Percentiles rank a stretch among this genome's conserved stretches.
These are phyloP conservation scores for Rutstroemia sp. DNA, from an alignment of 2,329 filamentous ascomycete species.

Conservation along the genomic window DNA sequence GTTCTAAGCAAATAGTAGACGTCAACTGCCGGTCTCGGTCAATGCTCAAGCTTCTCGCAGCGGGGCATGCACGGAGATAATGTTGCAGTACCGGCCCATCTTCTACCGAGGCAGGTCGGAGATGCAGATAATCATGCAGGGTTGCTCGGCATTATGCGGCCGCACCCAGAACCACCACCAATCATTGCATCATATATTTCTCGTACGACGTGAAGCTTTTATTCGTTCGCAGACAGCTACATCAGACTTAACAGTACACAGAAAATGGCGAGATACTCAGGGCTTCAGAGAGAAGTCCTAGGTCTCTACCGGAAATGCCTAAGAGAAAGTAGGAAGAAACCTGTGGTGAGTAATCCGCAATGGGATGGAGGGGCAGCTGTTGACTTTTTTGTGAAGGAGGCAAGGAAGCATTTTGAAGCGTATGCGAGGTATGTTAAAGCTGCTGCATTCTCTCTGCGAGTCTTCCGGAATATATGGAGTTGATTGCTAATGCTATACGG, in stretches of 20 bases:
- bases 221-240: neutral
- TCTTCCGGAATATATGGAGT: neutral
- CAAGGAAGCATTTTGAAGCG: conserved; percentile 52
- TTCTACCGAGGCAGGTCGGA: too few relatives aligned
- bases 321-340: conserved; percentile 74
- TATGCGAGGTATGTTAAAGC: conserved; percentile 50
- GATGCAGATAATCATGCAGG: too few relatives aligned
- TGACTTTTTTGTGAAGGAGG: conserved; percentile 35
- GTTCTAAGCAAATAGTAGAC: too few relatives aligned
- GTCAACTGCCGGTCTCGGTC: too few relatives aligned
- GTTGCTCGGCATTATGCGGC: too few relatives aligned
- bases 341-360: conserved; percentile 44
- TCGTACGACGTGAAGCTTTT: neutral
- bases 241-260: neutral
- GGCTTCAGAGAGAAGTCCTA: conserved; percentile 84
- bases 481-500: neutral
- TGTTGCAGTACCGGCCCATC: too few relatives aligned
- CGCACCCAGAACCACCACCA: neutral
- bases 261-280: conserved; percentile 53
- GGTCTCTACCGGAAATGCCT: conserved; percentile 81
- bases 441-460: neutral
- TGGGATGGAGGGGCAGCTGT: conserved; percentile 10
- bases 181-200: neutral
- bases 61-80: too few relatives aligned
- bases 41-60: too few relatives aligned